Evolutionary conservation across 2,329 filamentous ascomycete genomes (phyloP).

Genomic region (Colletotrichum eremochloae): DNA sequence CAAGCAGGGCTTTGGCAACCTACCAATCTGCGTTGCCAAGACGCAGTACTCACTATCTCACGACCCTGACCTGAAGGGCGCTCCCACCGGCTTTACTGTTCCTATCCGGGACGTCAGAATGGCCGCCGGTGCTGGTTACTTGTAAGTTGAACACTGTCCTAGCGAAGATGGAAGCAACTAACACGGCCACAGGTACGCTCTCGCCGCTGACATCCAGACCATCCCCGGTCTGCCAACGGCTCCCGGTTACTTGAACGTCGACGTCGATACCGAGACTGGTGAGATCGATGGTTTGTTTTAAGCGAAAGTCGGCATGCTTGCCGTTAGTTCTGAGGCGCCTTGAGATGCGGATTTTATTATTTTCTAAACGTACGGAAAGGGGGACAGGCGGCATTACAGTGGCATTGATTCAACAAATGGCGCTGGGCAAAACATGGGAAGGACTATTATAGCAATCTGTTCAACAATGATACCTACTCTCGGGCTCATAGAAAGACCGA

Average conservation of each 20-base stretch:
- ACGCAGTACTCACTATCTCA: constrained; percentile 98
- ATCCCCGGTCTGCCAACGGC: constrained; percentile 96
- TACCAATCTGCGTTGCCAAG: constrained; percentile 98
- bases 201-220: constrained; percentile 97
- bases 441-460: constrained; percentile 39
- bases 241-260: constrained; percentile 94
- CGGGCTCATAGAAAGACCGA: constrained; percentile 26
- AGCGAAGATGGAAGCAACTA: constrained; percentile 48
- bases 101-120: constrained; percentile 95
- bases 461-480: constrained; percentile 44
- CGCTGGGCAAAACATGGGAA: constrained; percentile 40
- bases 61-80: constrained; percentile 93
- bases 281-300: constrained; percentile 94
- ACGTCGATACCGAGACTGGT: constrained; percentile 84
- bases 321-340: constrained; percentile 13
- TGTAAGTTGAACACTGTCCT: constrained; percentile 66
- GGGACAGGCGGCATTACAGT: constrained; percentile 34
- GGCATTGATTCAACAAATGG: constrained; percentile 45
- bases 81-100: constrained; percentile 92
- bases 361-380: constrained; percentile 19
- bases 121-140: constrained; percentile 92
- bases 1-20: constrained; percentile 88
- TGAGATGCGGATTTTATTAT: constrained; percentile 4
- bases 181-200: constrained; percentile 75
- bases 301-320: constrained; percentile 1